Base-by-base conservation (phyloP, 805 yeast genomes). In the Dipodascus geniculatus region DNA sequence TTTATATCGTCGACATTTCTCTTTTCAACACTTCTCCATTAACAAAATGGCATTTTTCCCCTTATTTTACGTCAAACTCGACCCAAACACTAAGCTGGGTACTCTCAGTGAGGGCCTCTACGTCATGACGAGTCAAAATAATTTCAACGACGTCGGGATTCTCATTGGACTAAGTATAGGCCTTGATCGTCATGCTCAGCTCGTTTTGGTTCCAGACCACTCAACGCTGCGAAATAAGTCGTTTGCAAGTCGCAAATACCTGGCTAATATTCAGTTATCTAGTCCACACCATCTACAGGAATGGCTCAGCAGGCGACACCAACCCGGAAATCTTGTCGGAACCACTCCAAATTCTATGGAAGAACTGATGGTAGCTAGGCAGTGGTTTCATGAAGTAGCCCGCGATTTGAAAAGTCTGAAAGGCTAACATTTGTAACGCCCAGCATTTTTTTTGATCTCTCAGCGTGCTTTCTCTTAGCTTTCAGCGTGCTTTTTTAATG, bases 241-340 rank as follows among this genome's bases (percentile, higher is more conserved):
- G 4, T 38, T 38, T 38, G 20, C 44, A 6, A 38, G 20, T 16
- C 44, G 44, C 6, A 38, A 38, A 38, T 38, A 38, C 20, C 44
- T 38, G 4, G 44, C 44, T 6, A 38, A 38, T 17, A 38, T 38
- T 38, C 44, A 38, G 19, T 16, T 38, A 6, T 38, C 44, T n/a
- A 38, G 44, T n/a, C 44, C 44, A n/a, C 44, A 38, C 20, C 44
- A 38, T 17, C 20, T 38, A 17, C 44, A 38, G 14, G 44, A 38
- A 38, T 38, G 44, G 44, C 20, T 38, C 6, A 38, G 44, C 44
- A 38, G 44, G 20, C 44, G 44, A 38, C 44, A 38, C 44, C 44
- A 38, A 17, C 44, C 44, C 4, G 44, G 44, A 38, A 38, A 38
- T 38, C 14, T 38, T 3, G 20, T 38, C 8, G 44, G 44, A 14